Percentiles rank a stretch among this genome's conserved stretches.
Evolutionary conservation across 305 asterid species (phyloP).

Genomic region (Euphrasia arctica): DNA sequence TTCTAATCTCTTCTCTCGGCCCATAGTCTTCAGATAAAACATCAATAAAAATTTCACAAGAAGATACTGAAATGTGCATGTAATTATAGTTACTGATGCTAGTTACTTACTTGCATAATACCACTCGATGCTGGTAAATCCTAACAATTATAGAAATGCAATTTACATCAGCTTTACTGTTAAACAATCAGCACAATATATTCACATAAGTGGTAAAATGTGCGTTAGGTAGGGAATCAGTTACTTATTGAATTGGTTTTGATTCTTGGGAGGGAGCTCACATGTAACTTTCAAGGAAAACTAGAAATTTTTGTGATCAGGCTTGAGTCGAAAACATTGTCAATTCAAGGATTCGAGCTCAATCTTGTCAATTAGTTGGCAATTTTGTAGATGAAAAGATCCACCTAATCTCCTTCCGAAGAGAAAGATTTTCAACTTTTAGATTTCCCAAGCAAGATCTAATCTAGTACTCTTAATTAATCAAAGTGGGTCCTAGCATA

Average conservation of each 20-base stretch:
- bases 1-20: conserved; percentile 84
- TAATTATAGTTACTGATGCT: conserved; percentile 20
- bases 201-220: not conserved
- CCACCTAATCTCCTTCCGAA: not conserved
- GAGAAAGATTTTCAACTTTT: not conserved
- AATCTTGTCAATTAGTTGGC: not conserved
- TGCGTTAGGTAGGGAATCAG: conserved; percentile 1
- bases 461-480: not conserved
- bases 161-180: conserved; percentile 29
- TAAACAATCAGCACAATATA: conserved; percentile 15
- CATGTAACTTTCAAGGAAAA: not conserved
- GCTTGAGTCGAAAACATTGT: not conserved
- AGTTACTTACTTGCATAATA: conserved; percentile 80
- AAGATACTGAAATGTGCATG: conserved; percentile 7
- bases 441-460: not conserved
- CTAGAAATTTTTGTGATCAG: not conserved
- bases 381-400: not conserved
- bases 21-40: conserved; percentile 63
- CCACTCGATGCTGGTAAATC: conserved; percentile 93
- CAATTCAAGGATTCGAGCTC: not conserved
- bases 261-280: conserved; percentile 6
- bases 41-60: conserved; percentile 21
- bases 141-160: conserved; percentile 40
- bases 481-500: not conserved
- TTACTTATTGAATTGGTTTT: conserved; percentile 1